A percentile compares a stretch with the other conserved stretches of the same genome.
Conservation (phyloP, 108 stramenopile genomes). For the Skeletonema potamos region DNA sequence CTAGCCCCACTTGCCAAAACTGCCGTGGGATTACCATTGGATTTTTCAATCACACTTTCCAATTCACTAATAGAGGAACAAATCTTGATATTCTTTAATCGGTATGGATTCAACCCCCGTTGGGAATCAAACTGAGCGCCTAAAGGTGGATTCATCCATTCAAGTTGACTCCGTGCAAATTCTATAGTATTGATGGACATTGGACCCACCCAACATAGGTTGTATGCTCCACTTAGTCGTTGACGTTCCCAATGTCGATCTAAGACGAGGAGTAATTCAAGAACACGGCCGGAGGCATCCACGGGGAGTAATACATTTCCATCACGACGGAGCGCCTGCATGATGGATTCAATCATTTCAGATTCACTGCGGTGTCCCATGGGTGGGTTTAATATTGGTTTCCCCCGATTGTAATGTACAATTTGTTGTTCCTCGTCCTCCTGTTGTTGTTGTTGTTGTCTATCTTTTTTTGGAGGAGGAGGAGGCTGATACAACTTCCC, state of each 20-base stretch:
- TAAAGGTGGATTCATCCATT: constrained; percentile 80
- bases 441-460: not conserved
- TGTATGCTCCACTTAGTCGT: constrained; percentile 68
- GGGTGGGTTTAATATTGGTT: constrained; percentile 45
- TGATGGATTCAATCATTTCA: constrained; percentile 64
- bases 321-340: constrained; percentile 83
- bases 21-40: constrained; percentile 66
- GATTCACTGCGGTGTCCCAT: constrained; percentile 49
- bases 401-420: constrained; percentile 34
- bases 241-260: constrained; percentile 85
- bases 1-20: constrained; percentile 77
- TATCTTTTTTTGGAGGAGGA: not conserved
- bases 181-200: constrained; percentile 88
- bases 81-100: constrained; percentile 53
- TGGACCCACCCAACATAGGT: constrained; percentile 87
- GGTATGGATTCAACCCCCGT: constrained; percentile 59
- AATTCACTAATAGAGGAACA: constrained; percentile 61
- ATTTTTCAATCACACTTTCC: constrained; percentile 43
- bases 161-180: constrained; percentile 85
- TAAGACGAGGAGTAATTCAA: constrained; percentile 84
- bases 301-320: constrained; percentile 92
- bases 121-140: constrained; percentile 63
- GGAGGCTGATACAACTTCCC: constrained; percentile 56
- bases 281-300: constrained; percentile 86
- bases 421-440: too few species aligned